phyloP scores from a whole-genome alignment of 2,329 filamentous ascomycete species.

The Pseudovirgaria hyperparasitica region DNA sequence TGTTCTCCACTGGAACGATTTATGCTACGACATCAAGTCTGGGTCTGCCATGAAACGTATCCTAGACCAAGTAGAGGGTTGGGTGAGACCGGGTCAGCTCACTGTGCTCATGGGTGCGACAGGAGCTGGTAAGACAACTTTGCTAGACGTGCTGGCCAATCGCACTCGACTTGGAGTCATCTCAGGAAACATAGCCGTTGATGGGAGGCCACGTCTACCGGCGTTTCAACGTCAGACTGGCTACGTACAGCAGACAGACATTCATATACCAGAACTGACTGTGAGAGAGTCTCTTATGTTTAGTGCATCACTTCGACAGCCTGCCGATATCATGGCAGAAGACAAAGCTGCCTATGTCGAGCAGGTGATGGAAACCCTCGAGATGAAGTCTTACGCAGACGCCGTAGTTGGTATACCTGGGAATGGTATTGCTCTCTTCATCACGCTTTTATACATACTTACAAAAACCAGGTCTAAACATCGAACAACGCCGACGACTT shows the following conservation, averaged over 20 bases:
- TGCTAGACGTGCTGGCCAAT: constrained; percentile 68
- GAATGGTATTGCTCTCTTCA: constrained; percentile 54
- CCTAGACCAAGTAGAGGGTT: constrained; percentile 70
- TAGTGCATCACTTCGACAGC: constrained; percentile 68
- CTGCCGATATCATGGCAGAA: constrained; percentile 47
- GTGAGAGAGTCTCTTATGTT: constrained; percentile 76
- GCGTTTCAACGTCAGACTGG: constrained; percentile 82
- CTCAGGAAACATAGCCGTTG: constrained; percentile 64
- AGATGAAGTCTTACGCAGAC: constrained; percentile 77
- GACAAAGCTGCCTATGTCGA: constrained; percentile 78
- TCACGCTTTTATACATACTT: constrained; percentile 35
- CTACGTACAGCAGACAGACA: constrained; percentile 80
- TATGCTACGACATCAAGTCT: constrained; percentile 63
- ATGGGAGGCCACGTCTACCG: constrained; percentile 54
- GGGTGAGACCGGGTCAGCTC: constrained; percentile 76
- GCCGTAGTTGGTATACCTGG: constrained; percentile 77
- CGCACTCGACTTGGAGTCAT: constrained; percentile 76
- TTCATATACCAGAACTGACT: constrained; percentile 67
- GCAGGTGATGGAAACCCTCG: constrained; percentile 72
- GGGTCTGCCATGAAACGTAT: constrained; percentile 60
- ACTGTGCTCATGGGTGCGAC: constrained; percentile 60
- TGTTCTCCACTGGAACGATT: constrained; percentile 68
- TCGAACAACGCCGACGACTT: constrained; percentile 52
- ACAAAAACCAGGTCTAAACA: constrained; percentile 38
- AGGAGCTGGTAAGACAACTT: constrained; percentile 75